Evolutionary conservation across 2,329 filamentous ascomycete species (phyloP), one percentile per base, ranked within the genome.

Genomic region (Stenocarpella maydis): DNA sequence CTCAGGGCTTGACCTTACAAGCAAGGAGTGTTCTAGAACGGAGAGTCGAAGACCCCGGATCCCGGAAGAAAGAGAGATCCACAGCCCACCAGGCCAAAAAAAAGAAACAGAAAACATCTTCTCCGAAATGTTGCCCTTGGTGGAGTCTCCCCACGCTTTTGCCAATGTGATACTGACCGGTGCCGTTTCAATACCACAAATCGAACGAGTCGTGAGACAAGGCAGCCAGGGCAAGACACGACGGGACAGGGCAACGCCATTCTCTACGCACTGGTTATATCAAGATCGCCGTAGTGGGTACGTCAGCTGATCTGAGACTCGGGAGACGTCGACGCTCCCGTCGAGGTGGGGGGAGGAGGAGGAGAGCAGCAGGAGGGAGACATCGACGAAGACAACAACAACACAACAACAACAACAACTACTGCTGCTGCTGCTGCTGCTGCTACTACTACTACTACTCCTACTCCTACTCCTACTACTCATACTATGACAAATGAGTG

Each of bases 181-280:
- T 61, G 55, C 41, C 55, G 55, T 61, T 61, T 47, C 55, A 61
- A 61, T 61, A 26, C 55, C 55, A 61, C 58, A 61, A 61, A 61
- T 61, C 58, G 41, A 61, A 61, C 58, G 58, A 61, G 58, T 24
- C 43, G 41, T 47, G 58, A 61, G 58, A 61, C 58, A 47, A n/a
- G 41, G 41, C 58, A 61, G 26, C 43, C 58, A 49, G 41, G 58
- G 41, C 58, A 47, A 47, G 58, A 47, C 58, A 24, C 7, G 26
- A 26, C 55, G 41, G 54, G 37, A 37, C 24, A 43, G 37, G 55
- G 55, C 55, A 61, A 60, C 55, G 55, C 39, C 55, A 61, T 61
- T 6, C 15, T 19, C 53, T 39, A 47, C 55, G 26, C 47, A 45
- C 55, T n/a, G 26, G 26, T 21, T 45, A 41, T 47, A 61, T 47